Percentiles rank a stretch among this genome's conserved stretches.
Evolutionary conservation across 75 land plant species (phyloP).

Genomic region (Sequoiadendron giganteum): DNA sequence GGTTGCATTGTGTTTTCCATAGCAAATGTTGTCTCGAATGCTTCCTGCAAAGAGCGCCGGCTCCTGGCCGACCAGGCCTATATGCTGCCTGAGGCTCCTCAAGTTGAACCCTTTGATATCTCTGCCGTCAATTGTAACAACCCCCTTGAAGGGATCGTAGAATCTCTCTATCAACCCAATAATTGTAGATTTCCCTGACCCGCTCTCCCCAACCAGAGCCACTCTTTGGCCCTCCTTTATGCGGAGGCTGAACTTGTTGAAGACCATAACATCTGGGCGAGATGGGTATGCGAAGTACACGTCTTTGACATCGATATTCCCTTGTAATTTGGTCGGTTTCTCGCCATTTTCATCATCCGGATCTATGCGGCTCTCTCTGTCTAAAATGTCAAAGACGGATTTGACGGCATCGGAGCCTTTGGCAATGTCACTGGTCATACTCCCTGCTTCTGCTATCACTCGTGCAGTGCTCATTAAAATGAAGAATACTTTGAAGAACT

Average conservation of each 20-base stretch:
- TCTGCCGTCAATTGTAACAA: constrained; percentile 61
- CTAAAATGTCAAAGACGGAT: constrained; percentile 68
- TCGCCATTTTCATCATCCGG: constrained; percentile 60
- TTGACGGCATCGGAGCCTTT: constrained; percentile 61
- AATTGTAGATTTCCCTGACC: constrained; percentile 85
- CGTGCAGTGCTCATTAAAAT: constrained; percentile 77
- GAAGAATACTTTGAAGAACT: constrained; percentile 68
- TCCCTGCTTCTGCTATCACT: constrained; percentile 84
- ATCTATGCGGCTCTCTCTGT: constrained; percentile 51
- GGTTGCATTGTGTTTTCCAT: constrained; percentile 46
- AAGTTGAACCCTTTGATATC: constrained; percentile 59
- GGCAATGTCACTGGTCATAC: constrained; percentile 74
- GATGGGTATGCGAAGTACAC: constrained; percentile 81
- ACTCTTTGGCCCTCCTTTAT: constrained; percentile 61
- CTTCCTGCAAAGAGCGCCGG: constrained; percentile 75
- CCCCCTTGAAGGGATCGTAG: constrained; percentile 68
- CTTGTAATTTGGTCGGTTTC: constrained; percentile 33
- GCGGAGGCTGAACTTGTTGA: constrained; percentile 45
- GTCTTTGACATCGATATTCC: constrained; percentile 46
- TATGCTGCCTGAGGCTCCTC: constrained; percentile 59
- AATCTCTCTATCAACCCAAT: constrained; percentile 74
- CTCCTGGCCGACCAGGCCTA: constrained; percentile 79
- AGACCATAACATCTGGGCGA: constrained; percentile 56
- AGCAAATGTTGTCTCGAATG: constrained; percentile 68
- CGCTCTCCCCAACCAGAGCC: constrained; percentile 81